Base-by-base conservation (phyloP, 306 rosid genomes). In the Trifolium dubium region DNA sequence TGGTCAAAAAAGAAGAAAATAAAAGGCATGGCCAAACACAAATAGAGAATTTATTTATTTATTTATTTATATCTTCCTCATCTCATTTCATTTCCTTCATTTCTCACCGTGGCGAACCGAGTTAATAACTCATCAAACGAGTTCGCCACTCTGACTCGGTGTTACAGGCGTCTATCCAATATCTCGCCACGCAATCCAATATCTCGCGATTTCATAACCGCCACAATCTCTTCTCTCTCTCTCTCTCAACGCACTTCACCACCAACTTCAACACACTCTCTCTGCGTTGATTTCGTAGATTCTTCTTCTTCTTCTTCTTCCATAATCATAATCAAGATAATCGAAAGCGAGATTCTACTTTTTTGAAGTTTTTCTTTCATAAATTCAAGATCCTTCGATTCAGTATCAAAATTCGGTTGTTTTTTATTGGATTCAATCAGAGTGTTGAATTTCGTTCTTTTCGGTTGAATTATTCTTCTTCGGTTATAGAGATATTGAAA, bases 111-210 rank as follows among this genome's bases (percentile, higher is more conserved):
- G 72, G 9, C 58, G 56, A 77, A 70, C 82, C 73, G 79, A 83
- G 81, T 75, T 54, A 28, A 61, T 19, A 34, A 74, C 55, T 30
- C 71, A 29, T 15, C 7, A 47, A 68, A 47, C 44, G 72, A 75
- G 63, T 70, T 56, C 28, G 37, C 35, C 53, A 5, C 35, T 14
- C 65, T 79, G 69, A 79, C 83, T 83, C 84, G 76, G 62, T n/a
- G 46, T 47, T 32, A 54, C 80, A 83, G 50, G 35, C 82, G 84
- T 82, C 80, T 32, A 0, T 34, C 53, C 10, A 71, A 67, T 55
- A 5, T 46, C 10, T 54, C 60, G 79, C 76, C 81, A 80, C 83
- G 80, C 85, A 37, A 37, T 34, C 69, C 64, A 75, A 81, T 70
- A 66, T 81, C 73, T 59, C 68, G 13, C 34, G 14, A 30, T 53